Evolutionary conservation across 805 yeast species (phyloP).

Genomic region (Nakazawaea siamensis): DNA sequence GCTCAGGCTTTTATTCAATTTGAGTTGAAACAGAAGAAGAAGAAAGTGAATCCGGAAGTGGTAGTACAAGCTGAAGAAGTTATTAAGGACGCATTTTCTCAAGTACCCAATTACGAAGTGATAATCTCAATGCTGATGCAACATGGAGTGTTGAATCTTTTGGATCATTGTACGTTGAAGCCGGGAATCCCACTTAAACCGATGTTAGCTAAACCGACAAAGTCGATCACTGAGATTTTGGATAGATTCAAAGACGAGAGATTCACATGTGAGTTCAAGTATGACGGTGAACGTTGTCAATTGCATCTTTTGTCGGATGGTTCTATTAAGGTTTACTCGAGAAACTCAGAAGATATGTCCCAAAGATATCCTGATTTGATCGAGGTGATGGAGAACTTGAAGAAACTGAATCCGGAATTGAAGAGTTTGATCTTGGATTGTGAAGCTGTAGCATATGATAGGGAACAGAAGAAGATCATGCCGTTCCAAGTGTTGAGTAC

Average conservation of each 20-base stretch:
- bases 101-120: constrained; percentile 82
- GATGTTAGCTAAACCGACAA: constrained; percentile 97
- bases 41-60: constrained; percentile 28
- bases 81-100: constrained; percentile 80
- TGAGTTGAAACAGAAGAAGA: constrained; percentile 33
- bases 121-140: constrained; percentile 59
- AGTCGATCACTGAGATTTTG: constrained; percentile 83
- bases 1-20: constrained; percentile 72
- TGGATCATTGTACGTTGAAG: constrained; percentile 61
- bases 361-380: constrained; percentile 89
- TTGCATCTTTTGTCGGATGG: constrained; percentile 69
- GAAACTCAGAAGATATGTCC: constrained; percentile 97
- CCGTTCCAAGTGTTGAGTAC: constrained; percentile 94
- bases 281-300: constrained; percentile 97
- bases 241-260: constrained; percentile 79
- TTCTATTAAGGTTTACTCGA: constrained; percentile 68
- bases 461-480: constrained; percentile 63
- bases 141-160: constrained; percentile 58
- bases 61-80: constrained; percentile 64
- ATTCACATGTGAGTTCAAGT: constrained; percentile 94
- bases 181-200: constrained; percentile 97
- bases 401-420: constrained; percentile 22
- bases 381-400: constrained; percentile 48
- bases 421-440: constrained; percentile 77
- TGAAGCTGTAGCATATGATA: constrained; percentile 98